phyloP scores from a whole-genome alignment of 164 flowering plant species.

The Liquidambar formosana region DNA sequence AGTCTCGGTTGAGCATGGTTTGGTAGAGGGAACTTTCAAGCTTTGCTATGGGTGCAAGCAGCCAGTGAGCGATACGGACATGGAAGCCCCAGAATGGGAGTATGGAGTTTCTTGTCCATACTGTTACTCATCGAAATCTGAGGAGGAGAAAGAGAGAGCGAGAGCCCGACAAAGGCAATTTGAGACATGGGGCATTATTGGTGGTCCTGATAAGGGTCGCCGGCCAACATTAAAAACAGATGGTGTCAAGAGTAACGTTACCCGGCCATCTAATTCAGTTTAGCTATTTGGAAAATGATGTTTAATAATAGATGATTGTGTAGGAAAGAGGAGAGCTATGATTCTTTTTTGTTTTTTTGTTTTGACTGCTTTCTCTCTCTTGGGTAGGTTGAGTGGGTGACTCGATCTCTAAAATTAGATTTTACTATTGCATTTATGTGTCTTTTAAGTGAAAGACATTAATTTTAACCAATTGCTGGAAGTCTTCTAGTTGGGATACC shows the following conservation, averaged over 20 bases:
- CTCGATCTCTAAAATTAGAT: too few relatives aligned
- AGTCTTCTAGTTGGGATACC: too few relatives aligned
- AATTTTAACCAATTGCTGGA: too few relatives aligned
- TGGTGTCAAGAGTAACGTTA: not conserved
- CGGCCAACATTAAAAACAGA: conserved; percentile 33
- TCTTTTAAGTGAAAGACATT: too few relatives aligned
- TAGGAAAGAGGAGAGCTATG: not conserved
- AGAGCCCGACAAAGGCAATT: conserved; percentile 92
- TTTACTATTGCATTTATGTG: too few relatives aligned
- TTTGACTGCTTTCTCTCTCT: too few relatives aligned
- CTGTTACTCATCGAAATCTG: conserved; percentile 75
- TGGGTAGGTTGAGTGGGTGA: too few relatives aligned
- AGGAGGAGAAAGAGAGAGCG: conserved; percentile 92
- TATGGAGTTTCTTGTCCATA: conserved; percentile 85
- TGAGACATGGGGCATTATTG: conserved; percentile 82
- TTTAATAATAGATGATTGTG: not conserved
- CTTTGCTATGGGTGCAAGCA: conserved; percentile 97
- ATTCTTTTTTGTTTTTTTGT: too few relatives aligned
- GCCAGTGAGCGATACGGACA: conserved; percentile 85
- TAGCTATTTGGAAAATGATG: conserved; percentile 3
- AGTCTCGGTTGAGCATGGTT: conserved; percentile 89
- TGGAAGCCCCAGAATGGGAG: conserved; percentile 85
- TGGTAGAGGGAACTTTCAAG: conserved; percentile 75
- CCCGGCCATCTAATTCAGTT: conserved; percentile 30
- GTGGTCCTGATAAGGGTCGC: conserved; percentile 92